Evolutionary conservation across 306 rosid species (phyloP).

Genomic region (Dicorynia guianensis): DNA sequence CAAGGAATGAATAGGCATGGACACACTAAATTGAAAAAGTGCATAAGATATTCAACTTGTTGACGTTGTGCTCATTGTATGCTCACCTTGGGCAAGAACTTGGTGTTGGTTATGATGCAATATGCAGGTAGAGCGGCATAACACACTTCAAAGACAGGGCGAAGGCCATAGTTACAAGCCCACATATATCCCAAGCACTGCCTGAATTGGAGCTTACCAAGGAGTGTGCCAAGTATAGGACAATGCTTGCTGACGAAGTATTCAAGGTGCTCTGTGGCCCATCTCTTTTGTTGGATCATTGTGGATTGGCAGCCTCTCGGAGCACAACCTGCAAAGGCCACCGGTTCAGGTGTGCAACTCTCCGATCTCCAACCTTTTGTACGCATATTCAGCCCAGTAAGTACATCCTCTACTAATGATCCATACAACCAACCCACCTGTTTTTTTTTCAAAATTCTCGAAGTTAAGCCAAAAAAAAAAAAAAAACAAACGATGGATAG

Average conservation of each 20-base stretch:
- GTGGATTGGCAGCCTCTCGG: conserved; percentile 56
- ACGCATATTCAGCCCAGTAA: conserved; percentile 64
- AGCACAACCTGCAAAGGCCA: conserved; percentile 63
- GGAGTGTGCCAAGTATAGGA: conserved; percentile 53
- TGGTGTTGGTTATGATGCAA: conserved; percentile 64
- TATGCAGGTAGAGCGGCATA: conserved; percentile 59
- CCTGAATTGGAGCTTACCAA: conserved; percentile 55
- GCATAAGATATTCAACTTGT: no score
- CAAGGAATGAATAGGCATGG: no score
- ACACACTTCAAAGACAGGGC: conserved; percentile 48
- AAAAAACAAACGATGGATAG: no score
- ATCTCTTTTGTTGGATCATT: conserved; percentile 71
- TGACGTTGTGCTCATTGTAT: not conserved
- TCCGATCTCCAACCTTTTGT: conserved; percentile 74
- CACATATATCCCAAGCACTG: conserved; percentile 58
- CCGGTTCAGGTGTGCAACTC: conserved; percentile 42
- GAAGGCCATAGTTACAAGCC: conserved; percentile 44
- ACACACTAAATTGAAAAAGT: no score
- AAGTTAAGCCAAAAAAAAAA: not conserved
- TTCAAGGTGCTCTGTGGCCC: conserved; percentile 69
- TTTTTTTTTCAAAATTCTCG: not conserved
- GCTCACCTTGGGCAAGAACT: conserved; percentile 70
- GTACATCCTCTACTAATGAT: conserved; percentile 57
- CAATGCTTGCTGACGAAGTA: conserved; percentile 50
- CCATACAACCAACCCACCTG: conserved; percentile 61